phyloP scores from a whole-genome alignment of 441 rosid genomes.

The Populus hybrid region DNA sequence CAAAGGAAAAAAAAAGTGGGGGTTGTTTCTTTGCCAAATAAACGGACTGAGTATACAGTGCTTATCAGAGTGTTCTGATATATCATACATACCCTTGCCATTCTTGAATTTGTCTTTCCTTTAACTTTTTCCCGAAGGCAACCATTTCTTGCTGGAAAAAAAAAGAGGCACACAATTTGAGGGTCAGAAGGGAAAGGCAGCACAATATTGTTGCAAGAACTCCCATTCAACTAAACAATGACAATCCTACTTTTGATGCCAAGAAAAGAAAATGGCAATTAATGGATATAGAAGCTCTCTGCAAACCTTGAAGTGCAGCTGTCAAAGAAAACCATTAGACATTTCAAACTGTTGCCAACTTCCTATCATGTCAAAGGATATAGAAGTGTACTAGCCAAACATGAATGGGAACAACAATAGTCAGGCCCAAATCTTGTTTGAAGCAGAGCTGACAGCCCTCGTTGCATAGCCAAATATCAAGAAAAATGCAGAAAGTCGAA shows the following conservation, averaged over 20 bases:
- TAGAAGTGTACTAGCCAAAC: not conserved
- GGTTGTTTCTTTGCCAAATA: no score
- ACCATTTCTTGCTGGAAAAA: constrained; percentile 65
- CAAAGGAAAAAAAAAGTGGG: not conserved
- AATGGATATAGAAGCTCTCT: not conserved
- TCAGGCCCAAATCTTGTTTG: not conserved
- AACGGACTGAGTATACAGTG: constrained; percentile 5
- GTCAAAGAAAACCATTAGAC: not conserved
- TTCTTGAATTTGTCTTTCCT: constrained; percentile 84
- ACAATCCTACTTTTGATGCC: not conserved
- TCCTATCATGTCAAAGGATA: not conserved
- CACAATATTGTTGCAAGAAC: not conserved
- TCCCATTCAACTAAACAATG: not conserved
- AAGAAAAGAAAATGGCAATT: not conserved
- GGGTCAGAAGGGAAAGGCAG: not conserved
- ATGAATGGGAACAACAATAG: not conserved
- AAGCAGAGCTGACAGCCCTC: not conserved
- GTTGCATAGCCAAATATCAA: not conserved
- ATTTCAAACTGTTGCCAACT: not conserved
- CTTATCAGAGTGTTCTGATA: not conserved
- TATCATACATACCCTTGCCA: constrained; percentile 69
- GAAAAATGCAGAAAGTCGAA: not conserved
- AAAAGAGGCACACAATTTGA: not conserved
- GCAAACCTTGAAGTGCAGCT: not conserved
- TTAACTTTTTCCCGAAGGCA: constrained; percentile 91